Evolutionary conservation across 495 filamentous ascomycete species (phyloP).

Genomic region (Penicillium verhagenii): DNA sequence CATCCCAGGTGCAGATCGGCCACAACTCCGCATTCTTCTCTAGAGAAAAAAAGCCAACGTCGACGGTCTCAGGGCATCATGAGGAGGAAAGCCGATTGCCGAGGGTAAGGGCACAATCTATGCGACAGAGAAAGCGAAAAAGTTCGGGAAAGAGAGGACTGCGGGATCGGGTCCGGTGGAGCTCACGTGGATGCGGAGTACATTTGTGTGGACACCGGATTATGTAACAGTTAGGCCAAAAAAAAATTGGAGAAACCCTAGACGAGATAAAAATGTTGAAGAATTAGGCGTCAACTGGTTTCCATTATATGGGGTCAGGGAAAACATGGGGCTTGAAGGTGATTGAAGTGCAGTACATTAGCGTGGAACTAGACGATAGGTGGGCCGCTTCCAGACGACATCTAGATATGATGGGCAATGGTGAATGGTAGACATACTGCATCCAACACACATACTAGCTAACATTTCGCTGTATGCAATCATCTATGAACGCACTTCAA

Average conservation of each 20-base stretch:
- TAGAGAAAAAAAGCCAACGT: constrained; percentile 6
- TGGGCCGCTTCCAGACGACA: no score
- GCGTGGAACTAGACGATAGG: no score
- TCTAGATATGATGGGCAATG: no score
- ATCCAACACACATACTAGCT: no score
- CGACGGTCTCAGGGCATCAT: constrained; percentile 22
- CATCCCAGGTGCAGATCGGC: constrained; percentile 25
- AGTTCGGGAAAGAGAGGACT: constrained; percentile 30
- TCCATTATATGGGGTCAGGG: no score
- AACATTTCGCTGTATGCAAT: no score
- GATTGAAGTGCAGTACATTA: no score
- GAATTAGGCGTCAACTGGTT: no score
- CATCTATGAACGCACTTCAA: no score
- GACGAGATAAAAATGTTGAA: neutral
- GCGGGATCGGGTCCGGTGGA: constrained; percentile 28
- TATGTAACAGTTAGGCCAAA: constrained; percentile 26
- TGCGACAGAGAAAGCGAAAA: constrained; percentile 22
- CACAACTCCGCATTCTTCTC: constrained; percentile 24
- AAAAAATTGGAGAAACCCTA: neutral
- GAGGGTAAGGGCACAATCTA: constrained; percentile 20
- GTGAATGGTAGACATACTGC: no score
- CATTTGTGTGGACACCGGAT: constrained; percentile 10
- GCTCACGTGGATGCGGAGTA: constrained; percentile 37
- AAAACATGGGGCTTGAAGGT: no score
- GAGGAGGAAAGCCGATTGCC: constrained; percentile 15